phyloP scores from a whole-genome alignment of 1,139 yeast species.

The Diutina pseudorugosa region DNA sequence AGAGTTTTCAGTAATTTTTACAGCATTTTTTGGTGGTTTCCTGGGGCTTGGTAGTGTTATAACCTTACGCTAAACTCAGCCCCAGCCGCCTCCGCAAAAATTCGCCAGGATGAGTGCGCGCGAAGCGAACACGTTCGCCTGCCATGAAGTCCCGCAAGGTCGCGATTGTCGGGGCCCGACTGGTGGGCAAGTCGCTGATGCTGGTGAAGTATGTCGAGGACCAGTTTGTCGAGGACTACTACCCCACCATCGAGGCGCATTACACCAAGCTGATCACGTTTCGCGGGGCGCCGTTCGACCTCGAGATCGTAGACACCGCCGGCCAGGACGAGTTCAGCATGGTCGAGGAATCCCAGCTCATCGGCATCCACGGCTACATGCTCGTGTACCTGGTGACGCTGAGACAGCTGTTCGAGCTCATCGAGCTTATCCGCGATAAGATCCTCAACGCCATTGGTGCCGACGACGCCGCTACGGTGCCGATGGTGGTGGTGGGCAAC shows the following conservation, averaged over 20 bases:
- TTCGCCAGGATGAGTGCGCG: not conserved
- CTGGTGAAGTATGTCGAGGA: conserved; percentile 82
- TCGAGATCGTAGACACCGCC: conserved; percentile 86
- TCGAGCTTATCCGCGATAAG: conserved; percentile 73
- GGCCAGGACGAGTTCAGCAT: conserved; percentile 91
- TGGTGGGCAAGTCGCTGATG: conserved; percentile 84
- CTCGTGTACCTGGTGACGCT: conserved; percentile 77
- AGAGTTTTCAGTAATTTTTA: no score
- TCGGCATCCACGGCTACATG: conserved; percentile 79
- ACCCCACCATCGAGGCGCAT: conserved; percentile 89
- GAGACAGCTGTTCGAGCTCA: conserved; percentile 65
- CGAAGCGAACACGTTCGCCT: not conserved
- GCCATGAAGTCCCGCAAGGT: conserved; percentile 57
- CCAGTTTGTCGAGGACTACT: conserved; percentile 80
- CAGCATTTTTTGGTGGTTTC: no score
- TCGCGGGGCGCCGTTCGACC: conserved; percentile 66
- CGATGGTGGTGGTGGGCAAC: conserved; percentile 78
- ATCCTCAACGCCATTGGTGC: conserved; percentile 66
- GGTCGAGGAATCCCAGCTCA: conserved; percentile 70
- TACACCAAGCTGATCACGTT: conserved; percentile 61
- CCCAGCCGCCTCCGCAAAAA: no score
- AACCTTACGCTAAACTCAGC: no score
- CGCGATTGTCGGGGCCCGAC: conserved; percentile 82
- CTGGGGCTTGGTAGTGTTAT: no score
- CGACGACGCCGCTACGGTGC: conserved; percentile 36